Evolutionary conservation across 768 basidiomycete genomes (phyloP).

Genomic region (Ramaria rubella): DNA sequence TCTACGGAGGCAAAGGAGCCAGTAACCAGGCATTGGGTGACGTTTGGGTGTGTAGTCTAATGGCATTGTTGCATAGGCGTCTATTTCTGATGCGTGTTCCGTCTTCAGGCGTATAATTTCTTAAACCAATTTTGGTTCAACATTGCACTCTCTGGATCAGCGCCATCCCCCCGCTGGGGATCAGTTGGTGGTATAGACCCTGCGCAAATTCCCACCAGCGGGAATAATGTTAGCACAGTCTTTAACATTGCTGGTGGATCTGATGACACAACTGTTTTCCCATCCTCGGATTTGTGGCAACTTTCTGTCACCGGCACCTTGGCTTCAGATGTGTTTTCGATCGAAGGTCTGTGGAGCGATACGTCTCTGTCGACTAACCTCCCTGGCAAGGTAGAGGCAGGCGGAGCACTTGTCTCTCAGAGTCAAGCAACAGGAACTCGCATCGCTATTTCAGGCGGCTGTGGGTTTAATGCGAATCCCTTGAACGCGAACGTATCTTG

Average conservation of each 20-base stretch:
- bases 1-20: constrained; percentile 64
- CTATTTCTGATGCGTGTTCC: no score
- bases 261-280: constrained; percentile 36
- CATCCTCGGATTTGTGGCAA: constrained; percentile 66
- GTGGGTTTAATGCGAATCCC: constrained; percentile 43
- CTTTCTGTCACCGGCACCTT: constrained; percentile 63
- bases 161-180: constrained; percentile 61
- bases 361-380: constrained; percentile 34
- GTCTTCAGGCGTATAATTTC: constrained; percentile 76
- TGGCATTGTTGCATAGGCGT: neutral
- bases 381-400: constrained; percentile 37
- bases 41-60: constrained; percentile 50
- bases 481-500: constrained; percentile 39
- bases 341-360: constrained; percentile 55
- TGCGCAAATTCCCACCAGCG: constrained; percentile 35
- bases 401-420: constrained; percentile 45
- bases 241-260: constrained; percentile 72
- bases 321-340: constrained; percentile 57
- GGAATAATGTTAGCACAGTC: constrained; percentile 51
- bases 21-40: constrained; percentile 52
- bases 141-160: constrained; percentile 40
- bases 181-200: constrained; percentile 71
- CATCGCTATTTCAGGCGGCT: constrained; percentile 50
- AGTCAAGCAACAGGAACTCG: constrained; percentile 20
- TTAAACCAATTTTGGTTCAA: constrained; percentile 69